Percentiles rank a stretch among this genome's conserved stretches.
Evolutionary conservation across 768 basidiomycete species (phyloP).

Genomic region (Tricholoma hemisulphureum): DNA sequence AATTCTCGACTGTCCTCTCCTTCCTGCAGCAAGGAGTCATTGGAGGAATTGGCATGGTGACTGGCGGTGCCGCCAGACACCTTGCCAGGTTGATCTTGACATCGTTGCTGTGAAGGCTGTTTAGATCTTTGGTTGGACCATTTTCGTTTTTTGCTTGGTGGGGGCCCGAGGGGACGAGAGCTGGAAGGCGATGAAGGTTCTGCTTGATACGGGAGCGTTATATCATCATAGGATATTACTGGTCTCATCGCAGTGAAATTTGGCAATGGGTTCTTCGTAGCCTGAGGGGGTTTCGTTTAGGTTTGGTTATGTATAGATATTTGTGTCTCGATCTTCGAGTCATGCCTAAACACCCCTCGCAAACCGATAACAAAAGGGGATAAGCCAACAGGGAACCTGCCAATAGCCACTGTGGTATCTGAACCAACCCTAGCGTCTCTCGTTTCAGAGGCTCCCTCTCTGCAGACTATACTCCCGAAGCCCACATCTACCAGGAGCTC

Average conservation of each 20-base stretch:
- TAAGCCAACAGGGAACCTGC: too few relatives aligned
- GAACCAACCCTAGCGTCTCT: too few relatives aligned
- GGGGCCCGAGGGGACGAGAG: conserved; percentile 21
- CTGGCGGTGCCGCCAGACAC: conserved; percentile 31
- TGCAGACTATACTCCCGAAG: too few relatives aligned
- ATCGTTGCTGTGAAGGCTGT: conserved; percentile 16
- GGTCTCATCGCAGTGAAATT: conserved; percentile 31
- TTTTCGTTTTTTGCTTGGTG: conserved; percentile 59
- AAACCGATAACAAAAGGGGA: too few relatives aligned
- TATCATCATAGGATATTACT: conserved; percentile 64
- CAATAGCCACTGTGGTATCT: too few relatives aligned
- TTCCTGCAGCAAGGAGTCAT: conserved; percentile 8
- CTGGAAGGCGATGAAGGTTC: conserved; percentile 15
- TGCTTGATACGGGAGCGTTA: conserved; percentile 43
- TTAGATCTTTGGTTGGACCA: conserved; percentile 36
- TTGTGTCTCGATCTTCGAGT: too few relatives aligned
- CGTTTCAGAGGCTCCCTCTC: too few relatives aligned
- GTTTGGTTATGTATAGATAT: too few relatives aligned
- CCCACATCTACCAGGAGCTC: too few relatives aligned
- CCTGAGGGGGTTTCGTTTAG: too few relatives aligned
- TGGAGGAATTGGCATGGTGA: not conserved
- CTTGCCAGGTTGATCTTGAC: conserved; percentile 33
- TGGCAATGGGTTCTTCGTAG: too few relatives aligned
- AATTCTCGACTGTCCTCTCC: conserved; percentile 48
- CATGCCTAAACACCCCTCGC: too few relatives aligned